A percentile compares a stretch with the other conserved stretches of the same genome.
These are phyloP conservation scores for Cystobasidium sp. DNA, from an alignment of 1,284 basidiomycete species.

Conservation along the genomic window DNA sequence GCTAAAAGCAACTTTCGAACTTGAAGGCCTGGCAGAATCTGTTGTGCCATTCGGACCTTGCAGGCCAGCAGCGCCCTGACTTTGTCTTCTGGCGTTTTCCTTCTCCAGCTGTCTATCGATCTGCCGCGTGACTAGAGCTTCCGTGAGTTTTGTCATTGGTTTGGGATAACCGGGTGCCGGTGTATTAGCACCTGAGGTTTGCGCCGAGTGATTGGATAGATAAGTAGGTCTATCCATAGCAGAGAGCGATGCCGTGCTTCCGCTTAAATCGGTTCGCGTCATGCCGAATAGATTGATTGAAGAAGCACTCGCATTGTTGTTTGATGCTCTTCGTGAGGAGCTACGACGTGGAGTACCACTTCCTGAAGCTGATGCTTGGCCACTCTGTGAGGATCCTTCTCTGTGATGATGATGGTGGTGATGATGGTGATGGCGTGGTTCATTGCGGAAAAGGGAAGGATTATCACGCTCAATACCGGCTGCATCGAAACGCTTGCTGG, in stretches of 20 bases:
- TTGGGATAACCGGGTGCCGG: conserved; percentile 23
- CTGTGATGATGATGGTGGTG: conserved; percentile 21
- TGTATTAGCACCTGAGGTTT: conserved; percentile 33
- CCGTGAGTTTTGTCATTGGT: conserved; percentile 37
- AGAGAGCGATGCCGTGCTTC: conserved; percentile 1
- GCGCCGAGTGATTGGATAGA: conserved; percentile 3
- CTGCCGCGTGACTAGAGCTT: conserved; percentile 36
- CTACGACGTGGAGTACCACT: conserved; percentile 14
- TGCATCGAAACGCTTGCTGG: conserved; percentile 92
- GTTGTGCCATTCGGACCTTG: background rate
- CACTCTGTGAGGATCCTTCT: background rate
- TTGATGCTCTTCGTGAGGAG: conserved; percentile 11
- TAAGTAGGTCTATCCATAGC: conserved; percentile 2
- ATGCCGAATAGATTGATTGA: conserved; percentile 40
- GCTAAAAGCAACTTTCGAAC: conserved; percentile 14
- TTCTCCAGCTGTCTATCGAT: conserved; percentile 39
- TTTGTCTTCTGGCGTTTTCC: conserved; percentile 27
- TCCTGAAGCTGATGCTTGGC: background rate
- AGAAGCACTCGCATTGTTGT: conserved; percentile 9
- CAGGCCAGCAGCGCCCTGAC: background rate
- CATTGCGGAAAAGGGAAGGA: conserved; percentile 78
- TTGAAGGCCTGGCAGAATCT: background rate
- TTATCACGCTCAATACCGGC: conserved; percentile 81
- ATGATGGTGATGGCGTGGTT: conserved; percentile 16
- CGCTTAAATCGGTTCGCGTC: conserved; percentile 1